Base-by-base conservation (phyloP, 1,139 yeast genomes). In the Protomyces macrosporus region DNA sequence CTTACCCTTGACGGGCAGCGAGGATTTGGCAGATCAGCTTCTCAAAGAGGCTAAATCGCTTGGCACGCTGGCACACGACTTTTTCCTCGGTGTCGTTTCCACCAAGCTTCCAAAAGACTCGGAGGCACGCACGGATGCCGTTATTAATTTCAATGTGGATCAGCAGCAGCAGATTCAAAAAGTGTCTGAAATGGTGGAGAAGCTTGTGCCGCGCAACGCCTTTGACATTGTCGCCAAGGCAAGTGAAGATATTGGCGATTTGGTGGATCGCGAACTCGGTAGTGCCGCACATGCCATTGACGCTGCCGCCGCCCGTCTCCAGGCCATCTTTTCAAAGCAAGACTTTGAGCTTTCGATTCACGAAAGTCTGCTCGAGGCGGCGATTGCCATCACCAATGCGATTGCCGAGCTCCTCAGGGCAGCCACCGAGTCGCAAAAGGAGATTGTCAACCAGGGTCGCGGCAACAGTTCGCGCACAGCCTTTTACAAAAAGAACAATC, bases 401-500 rank as follows among this genome's bases (percentile, higher is more conserved):
- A 87, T 90, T 61, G 84, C 87, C 5, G 79, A 82, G 23, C 81
- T 90, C 69, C 86, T 90, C 62, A 78, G 80, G 67, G 86, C 95
- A 1, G 90, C 96, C 1, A 85, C 90, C 32, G 91, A 84, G 55
- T 85, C 95, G 32, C 97, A 90, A 74, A 78, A 82, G 65, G 97
- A 90, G 74, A 89, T 90, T 73, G 96, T 88, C 5, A 81, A 83
- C 55, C 82, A 82, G 68, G 90, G 90, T 45, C 81, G 81, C 68
- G 95, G 95, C 4, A 74, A 83, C 0, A 84, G 82, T 63, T 79
- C 90, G 1, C 79, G 84, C 65, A 84, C 90, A 3, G 90, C 88
- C 51, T 90, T 87, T 73, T 90, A 90, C 76, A 88, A 87, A 73
- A 89, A 88, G 75, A 89, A 90, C 73, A 90, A 86, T 73, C 81